A percentile compares a stretch with the other conserved stretches of the same genome.
Evolutionary conservation across 495 filamentous ascomycete species (phyloP).

Genomic region (Beverwykella pulmonaria): DNA sequence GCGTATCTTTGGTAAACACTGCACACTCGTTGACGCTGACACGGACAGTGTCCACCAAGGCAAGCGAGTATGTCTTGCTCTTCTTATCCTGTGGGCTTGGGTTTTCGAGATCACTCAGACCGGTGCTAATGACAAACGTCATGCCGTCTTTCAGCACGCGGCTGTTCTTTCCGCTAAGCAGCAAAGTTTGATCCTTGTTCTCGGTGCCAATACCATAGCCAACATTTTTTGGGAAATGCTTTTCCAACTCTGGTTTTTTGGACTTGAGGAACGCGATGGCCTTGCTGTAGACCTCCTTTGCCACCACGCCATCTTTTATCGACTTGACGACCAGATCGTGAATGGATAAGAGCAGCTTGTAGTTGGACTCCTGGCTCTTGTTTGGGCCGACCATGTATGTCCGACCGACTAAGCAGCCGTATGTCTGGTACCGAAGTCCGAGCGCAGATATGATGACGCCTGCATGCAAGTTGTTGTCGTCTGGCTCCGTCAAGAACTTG

Average conservation of each 20-base stretch:
- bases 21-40: conserved; percentile 74
- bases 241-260: conserved; percentile 92
- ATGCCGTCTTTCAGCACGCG: conserved; percentile 89
- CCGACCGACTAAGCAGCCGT: conserved; percentile 83
- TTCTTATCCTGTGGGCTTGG: conserved; percentile 79
- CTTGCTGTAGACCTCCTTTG: conserved; percentile 91
- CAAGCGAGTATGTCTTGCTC: conserved; percentile 81
- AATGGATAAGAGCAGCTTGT: conserved; percentile 84
- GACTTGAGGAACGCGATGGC: conserved; percentile 73
- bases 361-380: conserved; percentile 85
- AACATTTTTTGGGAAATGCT: conserved; percentile 87
- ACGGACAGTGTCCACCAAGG: conserved; percentile 90
- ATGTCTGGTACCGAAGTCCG: conserved; percentile 91
- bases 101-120: conserved; percentile 86
- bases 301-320: conserved; percentile 80
- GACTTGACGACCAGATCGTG: conserved; percentile 87
- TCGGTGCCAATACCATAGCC: conserved; percentile 93
- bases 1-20: conserved; percentile 90
- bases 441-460: conserved; percentile 91
- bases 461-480: conserved; percentile 83
- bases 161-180: conserved; percentile 82
- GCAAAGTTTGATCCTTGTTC: conserved; percentile 74
- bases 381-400: conserved; percentile 97
- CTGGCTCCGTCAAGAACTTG: conserved; percentile 70
- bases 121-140: conserved; percentile 87